Conservation (phyloP, 495 filamentous ascomycete genomes). For the Hypoxylon rickii region DNA sequence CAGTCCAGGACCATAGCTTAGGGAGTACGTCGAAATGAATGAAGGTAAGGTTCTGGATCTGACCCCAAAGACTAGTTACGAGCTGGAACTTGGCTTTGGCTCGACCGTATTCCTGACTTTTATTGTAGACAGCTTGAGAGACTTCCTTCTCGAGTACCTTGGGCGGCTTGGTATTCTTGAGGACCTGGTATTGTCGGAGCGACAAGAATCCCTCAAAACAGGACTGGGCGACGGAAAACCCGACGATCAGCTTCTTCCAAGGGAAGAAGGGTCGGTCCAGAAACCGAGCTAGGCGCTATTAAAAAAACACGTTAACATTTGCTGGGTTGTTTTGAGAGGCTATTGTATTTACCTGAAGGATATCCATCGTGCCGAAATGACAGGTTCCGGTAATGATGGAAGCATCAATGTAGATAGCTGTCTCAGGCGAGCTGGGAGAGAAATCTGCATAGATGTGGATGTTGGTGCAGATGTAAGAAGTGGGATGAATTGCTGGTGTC, state of each 20-base stretch:
- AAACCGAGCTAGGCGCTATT: constrained; percentile 79
- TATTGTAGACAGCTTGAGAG: constrained; percentile 87
- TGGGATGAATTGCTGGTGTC: no score
- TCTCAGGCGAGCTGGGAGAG: constrained; percentile 16
- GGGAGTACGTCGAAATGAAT: constrained; percentile 90
- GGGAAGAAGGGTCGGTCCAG: constrained; percentile 92
- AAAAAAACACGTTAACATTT: constrained; percentile 2
- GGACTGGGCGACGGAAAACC: constrained; percentile 89
- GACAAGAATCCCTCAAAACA: constrained; percentile 84
- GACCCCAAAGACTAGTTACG: constrained; percentile 77
- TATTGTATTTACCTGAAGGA: constrained; percentile 52
- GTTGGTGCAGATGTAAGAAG: no score
- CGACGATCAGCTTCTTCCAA: constrained; percentile 94
- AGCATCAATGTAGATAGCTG: constrained; percentile 15
- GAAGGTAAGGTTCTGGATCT: constrained; percentile 82
- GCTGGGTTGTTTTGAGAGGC: neutral
- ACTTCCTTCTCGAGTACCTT: constrained; percentile 85
- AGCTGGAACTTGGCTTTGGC: constrained; percentile 91
- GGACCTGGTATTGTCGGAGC: constrained; percentile 82
- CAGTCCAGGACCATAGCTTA: constrained; percentile 83
- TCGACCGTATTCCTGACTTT: constrained; percentile 94
- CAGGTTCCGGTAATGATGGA: constrained; percentile 18
- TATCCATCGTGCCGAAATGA: constrained; percentile 25
- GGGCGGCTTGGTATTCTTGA: constrained; percentile 77
- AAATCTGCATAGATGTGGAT: neutral